phyloP scores from a whole-genome alignment of 352 stramenopile genomes.

The Globisporangium cederbergense region DNA sequence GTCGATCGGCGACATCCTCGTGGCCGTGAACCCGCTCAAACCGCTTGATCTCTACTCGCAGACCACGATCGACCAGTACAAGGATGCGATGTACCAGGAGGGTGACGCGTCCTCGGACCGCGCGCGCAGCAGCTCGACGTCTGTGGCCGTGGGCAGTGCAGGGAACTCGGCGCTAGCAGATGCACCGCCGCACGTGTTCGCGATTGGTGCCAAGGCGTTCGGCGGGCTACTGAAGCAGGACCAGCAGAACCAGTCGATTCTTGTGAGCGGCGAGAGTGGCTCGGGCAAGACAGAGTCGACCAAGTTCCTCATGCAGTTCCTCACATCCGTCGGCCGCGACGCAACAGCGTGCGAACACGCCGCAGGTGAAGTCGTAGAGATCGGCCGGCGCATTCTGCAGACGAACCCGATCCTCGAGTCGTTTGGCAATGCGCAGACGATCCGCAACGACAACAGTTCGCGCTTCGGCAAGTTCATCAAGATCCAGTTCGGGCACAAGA shows the following conservation, averaged over 20 bases:
- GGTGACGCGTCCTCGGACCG: neutral
- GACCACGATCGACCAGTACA: conserved; percentile 63
- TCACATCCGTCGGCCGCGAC: conserved; percentile 84
- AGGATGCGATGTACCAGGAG: conserved; percentile 35
- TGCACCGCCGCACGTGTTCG: conserved; percentile 87
- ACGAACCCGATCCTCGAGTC: conserved; percentile 97
- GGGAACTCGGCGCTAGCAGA: conserved; percentile 3
- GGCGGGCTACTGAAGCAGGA: conserved; percentile 52
- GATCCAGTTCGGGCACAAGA: conserved; percentile 83
- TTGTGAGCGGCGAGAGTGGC: conserved; percentile 46
- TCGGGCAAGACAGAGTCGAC: conserved; percentile 96
- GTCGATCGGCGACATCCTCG: conserved; percentile 81
- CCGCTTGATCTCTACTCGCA: conserved; percentile 64
- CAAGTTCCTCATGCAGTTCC: conserved; percentile 96
- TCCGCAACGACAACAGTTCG: conserved; percentile 96
- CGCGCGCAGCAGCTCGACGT: conserved; percentile 14
- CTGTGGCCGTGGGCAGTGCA: neutral
- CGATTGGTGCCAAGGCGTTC: conserved; percentile 87
- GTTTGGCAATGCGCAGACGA: conserved; percentile 96
- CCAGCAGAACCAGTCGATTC: conserved; percentile 37
- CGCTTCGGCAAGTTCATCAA: conserved; percentile 97
- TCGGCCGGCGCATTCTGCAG: conserved; percentile 89
- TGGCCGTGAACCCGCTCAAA: conserved; percentile 85
- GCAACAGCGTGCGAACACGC: conserved; percentile 13
- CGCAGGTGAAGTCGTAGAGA: conserved; percentile 55